Evolutionary conservation across 768 basidiomycete species (phyloP).

Genomic region (Lactarius quietus): DNA sequence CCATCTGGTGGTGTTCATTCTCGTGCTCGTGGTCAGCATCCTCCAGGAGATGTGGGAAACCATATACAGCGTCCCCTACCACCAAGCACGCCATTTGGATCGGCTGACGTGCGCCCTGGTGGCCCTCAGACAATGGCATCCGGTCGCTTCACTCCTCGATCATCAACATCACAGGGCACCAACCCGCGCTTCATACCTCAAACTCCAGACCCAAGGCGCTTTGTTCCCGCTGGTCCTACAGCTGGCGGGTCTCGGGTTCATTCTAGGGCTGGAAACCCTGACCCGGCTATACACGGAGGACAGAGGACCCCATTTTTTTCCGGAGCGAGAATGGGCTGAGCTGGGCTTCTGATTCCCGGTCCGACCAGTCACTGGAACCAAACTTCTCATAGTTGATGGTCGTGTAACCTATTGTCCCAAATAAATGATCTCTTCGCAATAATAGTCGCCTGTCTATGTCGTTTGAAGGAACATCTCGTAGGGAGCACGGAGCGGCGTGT

Average conservation of each 20-base stretch:
- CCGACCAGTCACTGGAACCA: background rate
- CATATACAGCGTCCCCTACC: slow-evolving; percentile 5
- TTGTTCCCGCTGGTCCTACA: slow-evolving; percentile 18
- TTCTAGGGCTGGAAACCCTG: slow-evolving; percentile 25
- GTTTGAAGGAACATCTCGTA: background rate
- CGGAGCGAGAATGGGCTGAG: slow-evolving; percentile 30
- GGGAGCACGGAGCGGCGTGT: too few species aligned
- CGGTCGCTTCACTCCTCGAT: slow-evolving; percentile 17
- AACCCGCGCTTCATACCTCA: slow-evolving; percentile 24
- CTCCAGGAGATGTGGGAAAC: background rate
- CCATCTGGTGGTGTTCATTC: background rate
- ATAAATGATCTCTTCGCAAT: background rate
- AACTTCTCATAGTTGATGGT: background rate
- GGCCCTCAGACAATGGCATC: background rate
- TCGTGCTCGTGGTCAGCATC: slow-evolving; percentile 1
- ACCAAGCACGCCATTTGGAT: background rate
- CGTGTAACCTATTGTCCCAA: background rate
- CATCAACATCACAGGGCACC: slow-evolving; percentile 11
- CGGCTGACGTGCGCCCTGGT: background rate
- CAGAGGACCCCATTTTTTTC: slow-evolving; percentile 57
- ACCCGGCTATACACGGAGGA: slow-evolving; percentile 16
- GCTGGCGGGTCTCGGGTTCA: slow-evolving; percentile 13
- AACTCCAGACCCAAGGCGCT: slow-evolving; percentile 24
- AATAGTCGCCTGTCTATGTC: background rate
- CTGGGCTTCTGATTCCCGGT: too few species aligned